phyloP scores from a whole-genome alignment of 2,329 filamentous ascomycete genomes.

The Pseudocercospora fuligena region DNA sequence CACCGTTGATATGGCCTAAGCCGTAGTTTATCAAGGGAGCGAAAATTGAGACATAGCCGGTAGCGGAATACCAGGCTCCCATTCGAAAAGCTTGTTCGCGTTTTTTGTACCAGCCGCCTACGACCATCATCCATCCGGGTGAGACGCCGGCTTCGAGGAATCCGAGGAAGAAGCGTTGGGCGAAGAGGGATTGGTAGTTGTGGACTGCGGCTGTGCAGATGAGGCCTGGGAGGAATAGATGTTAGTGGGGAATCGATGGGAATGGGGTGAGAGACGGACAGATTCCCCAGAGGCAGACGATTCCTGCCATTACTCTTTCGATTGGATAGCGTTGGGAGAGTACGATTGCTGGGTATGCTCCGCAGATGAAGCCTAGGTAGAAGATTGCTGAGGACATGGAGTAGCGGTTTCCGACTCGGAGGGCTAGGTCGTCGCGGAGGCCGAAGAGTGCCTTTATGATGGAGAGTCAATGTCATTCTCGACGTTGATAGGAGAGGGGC shows the following conservation, averaged over 20 bases:
- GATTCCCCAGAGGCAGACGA: constrained; percentile 46
- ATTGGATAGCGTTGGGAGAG: constrained; percentile 54
- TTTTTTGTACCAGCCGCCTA: constrained; percentile 40
- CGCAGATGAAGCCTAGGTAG: constrained; percentile 56
- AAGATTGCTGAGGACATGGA: constrained; percentile 54
- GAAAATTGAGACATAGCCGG: constrained; percentile 52
- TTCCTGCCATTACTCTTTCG: constrained; percentile 50
- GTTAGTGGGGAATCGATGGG: background rate
- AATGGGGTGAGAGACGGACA: constrained; percentile 23
- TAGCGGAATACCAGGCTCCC: constrained; percentile 44
- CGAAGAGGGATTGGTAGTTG: constrained; percentile 46
- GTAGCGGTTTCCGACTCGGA: constrained; percentile 51
- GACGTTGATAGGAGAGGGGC: background rate
- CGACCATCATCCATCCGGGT: constrained; percentile 62
- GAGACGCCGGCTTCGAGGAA: constrained; percentile 61
- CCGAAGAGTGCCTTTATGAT: constrained; percentile 47
- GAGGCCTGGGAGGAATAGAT: constrained; percentile 23
- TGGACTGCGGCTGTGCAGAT: constrained; percentile 47
- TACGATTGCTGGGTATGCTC: constrained; percentile 51
- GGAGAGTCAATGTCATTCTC: background rate
- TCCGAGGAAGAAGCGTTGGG: constrained; percentile 61
- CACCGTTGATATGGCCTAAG: constrained; percentile 50
- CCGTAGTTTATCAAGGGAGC: constrained; percentile 56
- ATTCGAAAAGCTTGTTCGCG: constrained; percentile 37
- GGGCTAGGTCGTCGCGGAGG: constrained; percentile 47